These are phyloP conservation scores for Aspergillus pseudoviridinutans DNA, from an alignment of 2,329 filamentous ascomycete genomes.

Conservation along the genomic window DNA sequence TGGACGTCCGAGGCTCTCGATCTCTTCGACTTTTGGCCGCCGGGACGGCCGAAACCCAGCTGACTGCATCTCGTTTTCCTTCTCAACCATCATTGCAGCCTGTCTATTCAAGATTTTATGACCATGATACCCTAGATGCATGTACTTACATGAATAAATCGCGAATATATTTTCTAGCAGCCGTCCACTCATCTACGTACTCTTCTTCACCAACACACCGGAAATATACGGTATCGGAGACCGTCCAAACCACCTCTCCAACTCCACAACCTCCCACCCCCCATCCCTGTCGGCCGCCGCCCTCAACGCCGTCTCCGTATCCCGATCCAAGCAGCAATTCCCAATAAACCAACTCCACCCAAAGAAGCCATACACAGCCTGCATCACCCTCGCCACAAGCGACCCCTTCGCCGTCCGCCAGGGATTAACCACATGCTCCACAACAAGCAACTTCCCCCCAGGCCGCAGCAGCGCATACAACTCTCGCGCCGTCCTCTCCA, in stretches of 20 bases:
- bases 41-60: conserved; percentile 32
- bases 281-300: conserved; percentile 41
- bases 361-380: conserved; percentile 43
- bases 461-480: conserved; percentile 52
- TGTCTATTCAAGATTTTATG: not conserved
- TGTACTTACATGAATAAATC: not conserved
- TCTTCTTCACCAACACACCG: conserved; percentile 39
- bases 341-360: conserved; percentile 53
- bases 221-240: conserved; percentile 39
- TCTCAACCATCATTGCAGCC: not conserved
- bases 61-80: not conserved
- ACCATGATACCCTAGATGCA: not conserved
- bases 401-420: conserved; percentile 47
- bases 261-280: conserved; percentile 47
- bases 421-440: conserved; percentile 54
- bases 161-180: not conserved
- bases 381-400: conserved; percentile 42
- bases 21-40: conserved; percentile 43
- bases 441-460: conserved; percentile 52
- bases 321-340: conserved; percentile 49
- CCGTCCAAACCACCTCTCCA: conserved; percentile 40
- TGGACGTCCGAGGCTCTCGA: conserved; percentile 42
- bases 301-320: conserved; percentile 44
- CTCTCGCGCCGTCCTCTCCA: conserved; percentile 42
- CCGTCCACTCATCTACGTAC: not conserved